Evolutionary conservation across 139 green algal genomes (phyloP), one percentile per base, ranked within the genome.

Genomic region (Chlorella ohadii): DNA sequence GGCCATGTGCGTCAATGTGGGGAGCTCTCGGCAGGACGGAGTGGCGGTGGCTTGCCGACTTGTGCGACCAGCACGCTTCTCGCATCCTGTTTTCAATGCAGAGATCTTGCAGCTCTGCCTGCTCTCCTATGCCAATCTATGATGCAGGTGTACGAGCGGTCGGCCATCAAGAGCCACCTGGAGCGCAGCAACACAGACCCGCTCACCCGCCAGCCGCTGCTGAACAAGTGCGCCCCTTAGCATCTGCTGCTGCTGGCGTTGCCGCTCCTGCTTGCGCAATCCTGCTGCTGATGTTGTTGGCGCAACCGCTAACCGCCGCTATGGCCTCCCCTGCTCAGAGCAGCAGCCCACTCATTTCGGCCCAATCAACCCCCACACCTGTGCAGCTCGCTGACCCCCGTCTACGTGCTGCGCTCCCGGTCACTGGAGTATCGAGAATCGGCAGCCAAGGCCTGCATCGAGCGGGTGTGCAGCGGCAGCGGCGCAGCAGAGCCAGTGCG

Each of bases 351-450:
- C 51, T 22, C 51, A 74, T 19, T 17, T 28, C 13, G 11, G 0
- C 67, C 67, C 19, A 41, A 17, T 56, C 68, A 15, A 75, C 12
- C 39, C 13, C 34, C 23, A 22, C 13, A 0, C 12, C 36, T 39
- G 1, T 72, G 64, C 5, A 72, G 78, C 0, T 51, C 76, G 2
- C 78, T 94, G 0, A 90, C 90, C 0, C 90, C 87, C 4, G 89
- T 94, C 0, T 94, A 81, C 61, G 86, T 91, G 17, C 89, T 94
- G 66, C 85, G 85, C 34, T 89, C 86, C 27, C 83, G 90, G 25
- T 76, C 87, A 41, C 72, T 85, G 22, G 84, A 92, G 44, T 94
- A 91, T 56, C 82, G 91, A 1, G 88, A 92, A 41, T 74, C 36
- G 9, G 88, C 85, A 0, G 86, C 88, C 11, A 78, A 80, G 2